Evolutionary conservation across 169 alveolate genomes (phyloP).

Genomic region (Cryptosporidium tyzzeri): DNA sequence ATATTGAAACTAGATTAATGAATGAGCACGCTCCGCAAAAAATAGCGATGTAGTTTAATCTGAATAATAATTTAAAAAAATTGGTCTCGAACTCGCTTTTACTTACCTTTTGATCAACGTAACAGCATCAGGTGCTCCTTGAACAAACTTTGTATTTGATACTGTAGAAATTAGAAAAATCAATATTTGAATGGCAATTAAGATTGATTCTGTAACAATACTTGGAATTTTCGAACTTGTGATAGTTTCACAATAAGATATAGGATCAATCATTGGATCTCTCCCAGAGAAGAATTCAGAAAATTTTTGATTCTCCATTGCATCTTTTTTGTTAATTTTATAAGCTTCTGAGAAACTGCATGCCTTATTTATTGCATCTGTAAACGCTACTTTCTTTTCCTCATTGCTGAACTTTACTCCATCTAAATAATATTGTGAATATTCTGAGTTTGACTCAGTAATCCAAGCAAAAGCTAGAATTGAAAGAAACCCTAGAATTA

Average conservation of each 20-base stretch:
- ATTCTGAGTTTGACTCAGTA: slow-evolving; percentile 4
- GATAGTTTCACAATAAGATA: slow-evolving; percentile 33
- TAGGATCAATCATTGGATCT: slow-evolving; percentile 23
- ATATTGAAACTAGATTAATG: slow-evolving; percentile 9
- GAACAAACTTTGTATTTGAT: slow-evolving; percentile 46
- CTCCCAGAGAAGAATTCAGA: slow-evolving; percentile 35
- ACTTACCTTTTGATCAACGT: slow-evolving; percentile 64
- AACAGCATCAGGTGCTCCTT: slow-evolving; percentile 47
- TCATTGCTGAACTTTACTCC: slow-evolving; percentile 42
- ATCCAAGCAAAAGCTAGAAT: slow-evolving; percentile 27
- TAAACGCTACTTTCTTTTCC: slow-evolving; percentile 27
- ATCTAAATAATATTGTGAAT: slow-evolving; percentile 52
- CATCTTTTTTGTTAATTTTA: slow-evolving; percentile 13
- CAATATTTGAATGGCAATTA: slow-evolving; percentile 17
- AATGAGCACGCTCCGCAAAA: slow-evolving; percentile 43
- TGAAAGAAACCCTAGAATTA: slow-evolving; percentile 44
- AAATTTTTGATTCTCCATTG: slow-evolving; percentile 19
- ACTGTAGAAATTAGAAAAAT: slow-evolving; percentile 26
- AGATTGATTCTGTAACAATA: slow-evolving; percentile 37
- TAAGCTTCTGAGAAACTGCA: slow-evolving; percentile 72
- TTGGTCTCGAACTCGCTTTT: neutral
- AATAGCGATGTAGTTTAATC: slow-evolving; percentile 53
- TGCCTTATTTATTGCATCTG: slow-evolving; percentile 53
- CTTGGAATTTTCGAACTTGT: neutral
- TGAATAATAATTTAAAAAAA: slow-evolving; percentile 2